Conservation (phyloP, 2,329 filamentous ascomycete species). For the Akanthomyces dipterigenus region DNA sequence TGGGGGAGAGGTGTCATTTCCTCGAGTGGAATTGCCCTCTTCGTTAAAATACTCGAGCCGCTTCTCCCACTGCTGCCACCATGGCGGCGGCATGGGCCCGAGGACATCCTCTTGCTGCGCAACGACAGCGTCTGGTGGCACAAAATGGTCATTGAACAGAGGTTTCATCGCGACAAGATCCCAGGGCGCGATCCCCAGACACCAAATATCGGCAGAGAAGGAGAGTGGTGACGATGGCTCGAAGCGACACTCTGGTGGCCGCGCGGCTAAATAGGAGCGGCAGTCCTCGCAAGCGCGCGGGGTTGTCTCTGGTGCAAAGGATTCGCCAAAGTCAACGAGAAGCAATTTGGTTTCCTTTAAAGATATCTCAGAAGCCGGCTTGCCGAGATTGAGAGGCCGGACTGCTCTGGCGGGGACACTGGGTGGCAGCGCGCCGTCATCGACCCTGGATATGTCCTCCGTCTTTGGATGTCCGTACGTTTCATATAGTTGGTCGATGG, state of each 20-base stretch:
- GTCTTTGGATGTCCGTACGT: conserved; percentile 24
- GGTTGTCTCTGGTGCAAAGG: conserved; percentile 21
- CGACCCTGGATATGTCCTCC: conserved; percentile 18
- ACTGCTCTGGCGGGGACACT: conserved; percentile 22
- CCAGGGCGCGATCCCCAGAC: conserved; percentile 17
- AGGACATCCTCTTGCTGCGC: conserved; percentile 20
- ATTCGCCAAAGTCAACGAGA: conserved; percentile 29
- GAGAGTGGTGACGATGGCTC: conserved; percentile 8
- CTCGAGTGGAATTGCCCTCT: not conserved
- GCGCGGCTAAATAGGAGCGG: conserved; percentile 14
- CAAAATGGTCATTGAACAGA: conserved; percentile 18
- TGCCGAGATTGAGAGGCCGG: conserved; percentile 20
- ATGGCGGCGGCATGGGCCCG: conserved; percentile 14
- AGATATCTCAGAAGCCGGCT: conserved; percentile 21
- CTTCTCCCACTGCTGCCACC: conserved; percentile 13
- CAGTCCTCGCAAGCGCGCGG: conserved; percentile 18
- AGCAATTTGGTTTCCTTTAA: conserved; percentile 22
- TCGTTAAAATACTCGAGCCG: not conserved
- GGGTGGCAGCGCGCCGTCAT: conserved; percentile 19
- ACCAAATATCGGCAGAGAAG: conserved; percentile 18
- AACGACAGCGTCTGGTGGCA: conserved; percentile 16
- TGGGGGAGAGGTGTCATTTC: conserved; percentile 18
- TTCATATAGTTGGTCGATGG: conserved; percentile 25
- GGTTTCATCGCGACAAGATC: conserved; percentile 19
- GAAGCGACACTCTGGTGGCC: conserved; percentile 11